Conservation (phyloP, 768 basidiomycete genomes). For the Lactarius indigo region DNA sequence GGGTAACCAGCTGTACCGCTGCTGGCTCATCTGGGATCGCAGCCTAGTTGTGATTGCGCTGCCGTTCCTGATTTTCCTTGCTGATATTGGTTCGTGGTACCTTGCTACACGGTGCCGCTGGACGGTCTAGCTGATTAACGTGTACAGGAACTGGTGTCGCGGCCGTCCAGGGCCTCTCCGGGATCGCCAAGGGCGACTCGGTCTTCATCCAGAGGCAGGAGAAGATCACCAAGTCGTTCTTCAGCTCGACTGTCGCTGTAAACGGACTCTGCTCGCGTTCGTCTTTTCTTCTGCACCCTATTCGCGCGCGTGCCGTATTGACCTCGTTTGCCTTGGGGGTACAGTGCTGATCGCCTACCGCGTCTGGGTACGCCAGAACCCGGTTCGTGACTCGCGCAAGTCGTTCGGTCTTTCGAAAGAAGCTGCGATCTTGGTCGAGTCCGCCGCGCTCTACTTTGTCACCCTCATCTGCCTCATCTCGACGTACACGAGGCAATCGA, state of each 20-base stretch:
- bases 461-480: slow-evolving; percentile 15
- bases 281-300: slow-evolving; percentile 10
- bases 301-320: not conserved
- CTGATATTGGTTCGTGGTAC: slow-evolving; percentile 30
- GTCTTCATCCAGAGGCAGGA: slow-evolving; percentile 28
- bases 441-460: slow-evolving; percentile 21
- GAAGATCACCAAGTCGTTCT: slow-evolving; percentile 29
- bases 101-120: not conserved
- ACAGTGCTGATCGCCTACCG: slow-evolving; percentile 29
- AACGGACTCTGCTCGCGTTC: slow-evolving; percentile 32
- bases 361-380: slow-evolving; percentile 29
- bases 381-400: slow-evolving; percentile 18
- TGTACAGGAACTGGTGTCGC: slow-evolving; percentile 26
- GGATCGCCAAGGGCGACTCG: slow-evolving; percentile 25
- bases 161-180: slow-evolving; percentile 26
- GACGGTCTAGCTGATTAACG: not conserved
- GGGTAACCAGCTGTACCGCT: slow-evolving; percentile 29
- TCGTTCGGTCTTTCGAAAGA: slow-evolving; percentile 18
- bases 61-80: slow-evolving; percentile 30
- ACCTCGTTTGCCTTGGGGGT: not conserved
- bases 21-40: slow-evolving; percentile 30
- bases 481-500: slow-evolving; percentile 14
- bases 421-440: slow-evolving; percentile 18
- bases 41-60: slow-evolving; percentile 21
- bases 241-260: slow-evolving; percentile 28